phyloP scores from a whole-genome alignment of 1,139 yeast species.

The Yamadazyma friedrichii region DNA sequence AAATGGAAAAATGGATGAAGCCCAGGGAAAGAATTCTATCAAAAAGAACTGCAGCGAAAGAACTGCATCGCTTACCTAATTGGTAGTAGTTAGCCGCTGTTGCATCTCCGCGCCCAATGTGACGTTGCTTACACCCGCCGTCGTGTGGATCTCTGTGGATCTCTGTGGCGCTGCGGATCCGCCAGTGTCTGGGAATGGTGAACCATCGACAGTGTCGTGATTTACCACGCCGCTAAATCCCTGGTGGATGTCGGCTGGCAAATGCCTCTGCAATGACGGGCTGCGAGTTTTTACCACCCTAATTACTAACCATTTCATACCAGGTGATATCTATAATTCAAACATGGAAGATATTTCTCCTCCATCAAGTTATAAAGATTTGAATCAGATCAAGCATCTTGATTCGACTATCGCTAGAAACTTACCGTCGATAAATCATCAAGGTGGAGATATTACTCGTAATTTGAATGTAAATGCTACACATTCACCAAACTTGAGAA shows the following conservation, averaged over 20 bases:
- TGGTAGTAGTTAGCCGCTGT: no score
- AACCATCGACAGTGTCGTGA: no score
- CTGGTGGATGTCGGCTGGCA: neutral
- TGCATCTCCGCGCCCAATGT: no score
- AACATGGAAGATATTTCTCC: slow-evolving; percentile 10
- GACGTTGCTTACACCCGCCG: no score
- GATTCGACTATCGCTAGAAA: slow-evolving; percentile 15
- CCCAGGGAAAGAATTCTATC: no score
- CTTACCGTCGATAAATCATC: slow-evolving; percentile 22
- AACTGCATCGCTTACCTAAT: no score
- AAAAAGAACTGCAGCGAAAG: no score
- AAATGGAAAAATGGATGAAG: no score
- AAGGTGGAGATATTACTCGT: slow-evolving; percentile 74
- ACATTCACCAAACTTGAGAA: slow-evolving; percentile 9
- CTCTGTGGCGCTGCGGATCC: no score
- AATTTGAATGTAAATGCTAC: slow-evolving; percentile 42
- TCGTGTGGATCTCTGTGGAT: no score
- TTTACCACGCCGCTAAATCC: no score
- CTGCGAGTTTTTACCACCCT: slow-evolving; percentile 2
- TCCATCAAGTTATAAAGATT: slow-evolving; percentile 17
- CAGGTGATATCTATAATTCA: neutral
- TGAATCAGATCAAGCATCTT: slow-evolving; percentile 15
- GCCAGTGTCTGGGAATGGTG: no score
- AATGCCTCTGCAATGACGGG: slow-evolving; percentile 2
- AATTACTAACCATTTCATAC: neutral